Conservation (phyloP, 768 basidiomycete species). For the Brasilioporus rufonigricans region DNA sequence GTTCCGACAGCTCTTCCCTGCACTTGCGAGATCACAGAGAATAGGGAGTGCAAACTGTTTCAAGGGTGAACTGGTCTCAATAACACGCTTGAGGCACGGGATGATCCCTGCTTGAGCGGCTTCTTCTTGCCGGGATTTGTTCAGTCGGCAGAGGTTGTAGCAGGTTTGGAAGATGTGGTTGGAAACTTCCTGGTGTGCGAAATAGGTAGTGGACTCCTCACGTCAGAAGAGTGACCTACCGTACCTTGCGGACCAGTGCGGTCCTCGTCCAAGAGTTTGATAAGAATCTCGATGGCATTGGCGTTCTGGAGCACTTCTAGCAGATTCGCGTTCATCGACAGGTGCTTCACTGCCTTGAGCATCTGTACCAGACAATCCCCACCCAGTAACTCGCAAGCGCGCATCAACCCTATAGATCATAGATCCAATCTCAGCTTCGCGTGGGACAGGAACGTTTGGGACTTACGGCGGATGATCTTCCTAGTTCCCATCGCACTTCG, state of each 20-base stretch:
- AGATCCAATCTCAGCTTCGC: slow-evolving; percentile 4
- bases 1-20: slow-evolving; percentile 89
- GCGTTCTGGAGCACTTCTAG: slow-evolving; percentile 95
- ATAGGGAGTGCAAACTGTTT: slow-evolving; percentile 98
- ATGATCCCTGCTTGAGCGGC: slow-evolving; percentile 95
- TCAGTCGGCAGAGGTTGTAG: slow-evolving; percentile 93
- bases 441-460: background rate
- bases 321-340: slow-evolving; percentile 89
- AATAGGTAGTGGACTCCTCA: background rate
- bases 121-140: slow-evolving; percentile 94
- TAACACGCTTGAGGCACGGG: slow-evolving; percentile 85
- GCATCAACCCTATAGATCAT: slow-evolving; percentile 68
- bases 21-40: slow-evolving; percentile 92
- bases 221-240: slow-evolving; percentile 42
- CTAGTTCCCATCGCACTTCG: slow-evolving; percentile 89
- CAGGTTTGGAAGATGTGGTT: slow-evolving; percentile 98
- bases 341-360: slow-evolving; percentile 93
- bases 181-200: slow-evolving; percentile 74
- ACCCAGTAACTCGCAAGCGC: slow-evolving; percentile 84
- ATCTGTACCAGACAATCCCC: slow-evolving; percentile 86
- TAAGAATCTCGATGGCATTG: slow-evolving; percentile 90
- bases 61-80: slow-evolving; percentile 84
- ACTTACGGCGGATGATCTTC: slow-evolving; percentile 85
- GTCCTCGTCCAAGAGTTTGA: slow-evolving; percentile 79
- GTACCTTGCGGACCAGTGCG: slow-evolving; percentile 76